phyloP scores from a whole-genome alignment of 495 filamentous ascomycete genomes.

The Tuber melanosporum region DNA sequence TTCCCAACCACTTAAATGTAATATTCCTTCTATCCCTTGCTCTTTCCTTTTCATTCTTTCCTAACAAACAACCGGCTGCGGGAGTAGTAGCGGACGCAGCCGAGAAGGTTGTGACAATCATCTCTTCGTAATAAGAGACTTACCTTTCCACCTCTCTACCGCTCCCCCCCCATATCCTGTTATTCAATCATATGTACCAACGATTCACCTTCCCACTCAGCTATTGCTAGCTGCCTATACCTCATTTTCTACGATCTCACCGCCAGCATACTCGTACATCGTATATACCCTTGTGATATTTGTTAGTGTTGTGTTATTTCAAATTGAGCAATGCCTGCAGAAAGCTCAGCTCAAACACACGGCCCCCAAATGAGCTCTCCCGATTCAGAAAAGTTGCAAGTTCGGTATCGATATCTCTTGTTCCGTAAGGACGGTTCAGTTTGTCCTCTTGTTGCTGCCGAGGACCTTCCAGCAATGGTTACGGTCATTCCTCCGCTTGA shows the following conservation, averaged over 20 bases:
- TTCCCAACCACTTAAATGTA: conserved; percentile 1
- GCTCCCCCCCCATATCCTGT: neutral
- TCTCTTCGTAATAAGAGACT: conserved; percentile 7
- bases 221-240: conserved; percentile 8
- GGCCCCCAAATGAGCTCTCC: conserved; percentile 1
- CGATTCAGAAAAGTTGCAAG: neutral
- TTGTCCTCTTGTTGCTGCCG: conserved; percentile 19
- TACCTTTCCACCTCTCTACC: neutral
- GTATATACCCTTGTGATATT: conserved; percentile 4
- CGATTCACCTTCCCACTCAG: neutral
- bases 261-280: conserved; percentile 1
- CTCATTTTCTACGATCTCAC: conserved; percentile 6
- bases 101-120: conserved; percentile 1
- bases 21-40: conserved; percentile 8
- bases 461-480: conserved; percentile 17
- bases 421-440: conserved; percentile 20
- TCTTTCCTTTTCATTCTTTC: conserved; percentile 3
- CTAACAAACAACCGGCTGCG: conserved; percentile 13
- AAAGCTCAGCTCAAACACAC: conserved; percentile 3
- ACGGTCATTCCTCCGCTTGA: conserved; percentile 23
- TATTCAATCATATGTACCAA: conserved; percentile 1
- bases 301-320: conserved; percentile 1
- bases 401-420: conserved; percentile 24
- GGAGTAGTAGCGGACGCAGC: neutral
- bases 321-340: conserved; percentile 5